Evolutionary conservation across 1,284 basidiomycete genomes (phyloP).

Genomic region (Puccinia brachypodii): DNA sequence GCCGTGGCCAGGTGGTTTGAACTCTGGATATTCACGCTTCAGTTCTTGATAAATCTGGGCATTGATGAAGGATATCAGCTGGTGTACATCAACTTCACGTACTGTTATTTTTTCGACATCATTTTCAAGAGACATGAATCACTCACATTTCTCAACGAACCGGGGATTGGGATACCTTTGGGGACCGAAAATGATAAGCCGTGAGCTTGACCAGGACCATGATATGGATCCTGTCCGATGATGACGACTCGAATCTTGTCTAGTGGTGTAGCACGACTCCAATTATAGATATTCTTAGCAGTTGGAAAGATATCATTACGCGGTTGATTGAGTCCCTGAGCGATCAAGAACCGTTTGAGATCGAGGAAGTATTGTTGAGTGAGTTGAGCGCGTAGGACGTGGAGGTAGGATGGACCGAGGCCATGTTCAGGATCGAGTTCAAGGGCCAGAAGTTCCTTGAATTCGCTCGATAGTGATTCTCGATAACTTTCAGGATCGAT

Average conservation of each 20-base stretch:
- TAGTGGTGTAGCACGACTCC: constrained; percentile 56
- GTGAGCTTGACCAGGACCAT: constrained; percentile 57
- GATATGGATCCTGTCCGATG: constrained; percentile 57
- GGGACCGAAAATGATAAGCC: constrained; percentile 56
- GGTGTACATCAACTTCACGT: no score
- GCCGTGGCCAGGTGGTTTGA: constrained; percentile 49
- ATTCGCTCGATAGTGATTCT: constrained; percentile 1
- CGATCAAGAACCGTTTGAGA: constrained; percentile 30
- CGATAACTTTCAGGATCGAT: constrained; percentile 10
- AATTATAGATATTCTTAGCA: constrained; percentile 53
- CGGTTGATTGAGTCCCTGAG: constrained; percentile 30
- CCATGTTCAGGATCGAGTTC: constrained; percentile 35
- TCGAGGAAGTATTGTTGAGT: constrained; percentile 39
- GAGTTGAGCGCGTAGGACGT: constrained; percentile 21
- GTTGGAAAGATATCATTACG: constrained; percentile 11
- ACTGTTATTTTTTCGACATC: not conserved
- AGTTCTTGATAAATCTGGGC: constrained; percentile 24
- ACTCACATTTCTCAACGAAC: constrained; percentile 56
- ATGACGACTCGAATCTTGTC: constrained; percentile 56
- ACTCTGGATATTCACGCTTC: constrained; percentile 48
- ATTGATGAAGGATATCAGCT: not conserved
- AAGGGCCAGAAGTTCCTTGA: constrained; percentile 22
- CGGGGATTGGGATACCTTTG: constrained; percentile 54
- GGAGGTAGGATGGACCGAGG: constrained; percentile 23
- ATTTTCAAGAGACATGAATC: not conserved